These are phyloP conservation scores for Rhizophagus prolifer DNA, from an alignment of 192 early-diverging fungal genomes.

Conservation along the genomic window DNA sequence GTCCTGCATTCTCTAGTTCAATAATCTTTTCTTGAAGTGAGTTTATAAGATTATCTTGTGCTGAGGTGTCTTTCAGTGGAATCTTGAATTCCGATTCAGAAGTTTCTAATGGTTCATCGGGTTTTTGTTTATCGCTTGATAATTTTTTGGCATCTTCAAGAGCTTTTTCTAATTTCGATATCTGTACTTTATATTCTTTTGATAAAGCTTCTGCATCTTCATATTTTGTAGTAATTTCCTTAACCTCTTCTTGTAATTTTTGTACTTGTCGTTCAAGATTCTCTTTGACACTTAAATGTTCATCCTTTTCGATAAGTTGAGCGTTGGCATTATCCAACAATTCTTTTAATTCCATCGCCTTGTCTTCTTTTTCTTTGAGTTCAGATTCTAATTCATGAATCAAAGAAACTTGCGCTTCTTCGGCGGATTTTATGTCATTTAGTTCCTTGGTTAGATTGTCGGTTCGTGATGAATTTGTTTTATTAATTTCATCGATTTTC, in stretches of 20 bases:
- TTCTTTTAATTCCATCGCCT: constrained; percentile 22
- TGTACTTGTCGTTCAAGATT: constrained; percentile 10
- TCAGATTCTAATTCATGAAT: constrained; percentile 15
- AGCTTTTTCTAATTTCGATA: constrained; percentile 31
- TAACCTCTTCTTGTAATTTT: constrained; percentile 36
- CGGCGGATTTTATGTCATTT: neutral
- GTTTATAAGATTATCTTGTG: constrained; percentile 14
- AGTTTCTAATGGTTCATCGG: neutral
- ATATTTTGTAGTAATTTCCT: constrained; percentile 31
- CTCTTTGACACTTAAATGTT: neutral
- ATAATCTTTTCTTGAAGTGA: constrained; percentile 13
- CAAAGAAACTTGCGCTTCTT: neutral
- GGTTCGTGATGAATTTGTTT: neutral
- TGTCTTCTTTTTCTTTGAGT: neutral
- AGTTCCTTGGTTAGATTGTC: constrained; percentile 3
- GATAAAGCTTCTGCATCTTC: constrained; percentile 36
- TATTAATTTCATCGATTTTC: neutral
- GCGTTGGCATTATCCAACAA: constrained; percentile 30
- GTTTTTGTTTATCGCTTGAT: neutral
- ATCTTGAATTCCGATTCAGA: neutral
- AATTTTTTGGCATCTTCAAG: neutral
- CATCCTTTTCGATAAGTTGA: neutral
- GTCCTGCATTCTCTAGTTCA: neutral
- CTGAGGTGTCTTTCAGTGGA: neutral
- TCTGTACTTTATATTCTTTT: constrained; percentile 37